Evolutionary conservation across 1,284 basidiomycete species (phyloP), one percentile per base, ranked within the genome.

Genomic region (Pseudozyma hubeiensis): DNA sequence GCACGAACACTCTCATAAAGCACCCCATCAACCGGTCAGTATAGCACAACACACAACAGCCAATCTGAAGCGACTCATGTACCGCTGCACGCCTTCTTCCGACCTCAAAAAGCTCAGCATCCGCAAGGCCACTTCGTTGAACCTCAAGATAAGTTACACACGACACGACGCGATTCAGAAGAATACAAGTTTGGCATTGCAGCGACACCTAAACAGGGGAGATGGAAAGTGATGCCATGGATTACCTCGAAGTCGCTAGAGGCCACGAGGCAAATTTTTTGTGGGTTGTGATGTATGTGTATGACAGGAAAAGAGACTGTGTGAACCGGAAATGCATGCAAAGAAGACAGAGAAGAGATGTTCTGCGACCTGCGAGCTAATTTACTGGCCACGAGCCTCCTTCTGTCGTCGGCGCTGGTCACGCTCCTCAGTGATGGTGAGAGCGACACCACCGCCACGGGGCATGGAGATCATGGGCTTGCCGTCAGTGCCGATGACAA

Each of bases 401-500:
- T 74, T 70, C 78, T 81, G 77, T 65, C 80, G 79, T 35, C 77
- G 60, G 43, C 69, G 69, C 76, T 84, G 84, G 76, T 85, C 85
- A 70, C 85, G 84, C 82, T 85, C 85, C 80, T 86, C 85, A n/a
- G 85, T 81, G 67, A 86, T 86, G 57, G 82, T 78, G 64, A 97
- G 91, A 87, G 95, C 95, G 85, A 91, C 91, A 88, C 96, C 97
- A 89, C 97, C 97, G 87, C 96, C 96, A 88, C 93, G 95, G 82
- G 96, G 96, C 84, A 99, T 88, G 52, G 96, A 98, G 88, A 99
- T 90, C 91, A 94, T 94, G 61, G 96, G 90, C 90, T 99, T 99
- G 86, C 86, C 89, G 70, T 93, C 94, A 87, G 96, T 91, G 79
- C 97, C 96, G 78, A 98, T 93, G 83, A 98, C 92, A 87, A 99